Conservation (phyloP, 345 rosid species). For the Noccaea bulbosa region DNA sequence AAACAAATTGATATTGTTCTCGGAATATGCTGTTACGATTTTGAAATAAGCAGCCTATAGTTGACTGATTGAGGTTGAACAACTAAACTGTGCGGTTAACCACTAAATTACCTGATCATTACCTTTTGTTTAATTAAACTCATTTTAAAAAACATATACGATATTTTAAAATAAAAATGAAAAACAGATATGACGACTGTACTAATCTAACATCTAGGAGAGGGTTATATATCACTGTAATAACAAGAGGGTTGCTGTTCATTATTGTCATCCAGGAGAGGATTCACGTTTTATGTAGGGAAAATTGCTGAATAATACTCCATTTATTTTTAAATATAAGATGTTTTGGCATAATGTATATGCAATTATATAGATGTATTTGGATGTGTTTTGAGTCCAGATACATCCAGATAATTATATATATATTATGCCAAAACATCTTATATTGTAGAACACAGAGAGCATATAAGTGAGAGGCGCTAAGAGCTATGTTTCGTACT, state of each 20-base stretch:
- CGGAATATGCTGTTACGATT: slow-evolving; percentile 25
- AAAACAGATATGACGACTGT: no score
- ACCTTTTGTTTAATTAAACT: no score
- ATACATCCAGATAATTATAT: no score
- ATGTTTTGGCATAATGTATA: no score
- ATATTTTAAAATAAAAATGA: neutral
- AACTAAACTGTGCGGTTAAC: neutral
- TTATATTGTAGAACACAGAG: no score
- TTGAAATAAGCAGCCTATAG: slow-evolving; percentile 4
- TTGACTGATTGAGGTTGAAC: neutral
- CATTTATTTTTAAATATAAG: no score
- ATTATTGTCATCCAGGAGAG: neutral
- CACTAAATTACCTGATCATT: neutral
- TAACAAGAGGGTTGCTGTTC: neutral
- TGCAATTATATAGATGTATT: no score
- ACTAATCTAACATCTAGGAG: neutral
- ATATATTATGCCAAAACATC: no score
- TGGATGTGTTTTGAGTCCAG: no score
- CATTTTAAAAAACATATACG: no score
- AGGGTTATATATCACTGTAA: neutral
- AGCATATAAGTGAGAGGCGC: no score
- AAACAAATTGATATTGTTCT: slow-evolving; percentile 2
- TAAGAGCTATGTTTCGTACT: slow-evolving; percentile 1
- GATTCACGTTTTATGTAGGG: neutral
- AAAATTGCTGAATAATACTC: no score